Evolutionary conservation across 495 filamentous ascomycete species (phyloP).

Genomic region (Hyphodiscus hymeniophilus): DNA sequence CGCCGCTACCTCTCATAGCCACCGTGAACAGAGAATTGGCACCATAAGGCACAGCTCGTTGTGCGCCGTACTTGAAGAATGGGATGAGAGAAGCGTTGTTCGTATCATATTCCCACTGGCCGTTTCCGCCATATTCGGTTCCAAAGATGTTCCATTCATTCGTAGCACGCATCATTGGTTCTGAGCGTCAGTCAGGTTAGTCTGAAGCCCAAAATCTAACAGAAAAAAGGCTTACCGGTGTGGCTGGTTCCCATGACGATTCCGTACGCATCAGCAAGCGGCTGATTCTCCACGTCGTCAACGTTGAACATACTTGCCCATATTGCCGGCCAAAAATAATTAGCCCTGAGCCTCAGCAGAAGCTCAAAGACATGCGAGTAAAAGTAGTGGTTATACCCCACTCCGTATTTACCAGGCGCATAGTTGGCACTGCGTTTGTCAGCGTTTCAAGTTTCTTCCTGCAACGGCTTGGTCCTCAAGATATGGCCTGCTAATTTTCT

Average conservation of each 20-base stretch:
- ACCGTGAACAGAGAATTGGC: constrained; percentile 55
- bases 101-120: constrained; percentile 55
- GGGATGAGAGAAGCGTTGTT: constrained; percentile 57
- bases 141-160: constrained; percentile 58
- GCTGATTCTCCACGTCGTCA: constrained; percentile 59
- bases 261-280: constrained; percentile 61
- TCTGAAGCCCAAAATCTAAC: too few relatives aligned
- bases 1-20: constrained; percentile 66
- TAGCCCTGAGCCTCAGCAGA: constrained; percentile 58
- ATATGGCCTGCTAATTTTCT: too few relatives aligned
- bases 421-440: constrained; percentile 30
- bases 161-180: constrained; percentile 64
- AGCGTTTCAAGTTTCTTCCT: neutral
- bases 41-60: constrained; percentile 57
- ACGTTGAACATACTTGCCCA: constrained; percentile 65
- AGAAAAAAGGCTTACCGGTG: constrained; percentile 34
- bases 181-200: too few relatives aligned
- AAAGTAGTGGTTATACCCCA: constrained; percentile 54
- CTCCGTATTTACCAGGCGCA: constrained; percentile 40
- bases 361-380: constrained; percentile 66
- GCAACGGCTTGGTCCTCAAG: neutral
- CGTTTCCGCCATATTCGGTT: constrained; percentile 36
- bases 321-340: constrained; percentile 68
- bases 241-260: constrained; percentile 66
- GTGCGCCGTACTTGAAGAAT: constrained; percentile 59